These are phyloP conservation scores for Vigna nakashimae DNA, from an alignment of 306 rosid genomes.

Conservation along the genomic window DNA sequence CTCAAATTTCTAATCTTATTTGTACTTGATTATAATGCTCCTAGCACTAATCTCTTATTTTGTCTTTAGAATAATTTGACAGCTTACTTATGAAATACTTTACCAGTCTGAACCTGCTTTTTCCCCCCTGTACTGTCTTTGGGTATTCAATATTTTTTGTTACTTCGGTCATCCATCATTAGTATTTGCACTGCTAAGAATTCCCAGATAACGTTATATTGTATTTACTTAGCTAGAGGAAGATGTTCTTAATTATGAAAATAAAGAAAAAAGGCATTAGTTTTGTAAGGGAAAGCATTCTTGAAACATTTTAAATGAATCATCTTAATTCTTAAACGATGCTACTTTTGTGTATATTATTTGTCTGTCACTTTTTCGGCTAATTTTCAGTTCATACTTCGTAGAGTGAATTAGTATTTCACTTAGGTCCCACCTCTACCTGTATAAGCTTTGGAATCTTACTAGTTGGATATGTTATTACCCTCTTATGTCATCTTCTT, in stretches of 20 bases:
- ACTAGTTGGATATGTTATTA: background rate
- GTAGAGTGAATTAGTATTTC: background rate
- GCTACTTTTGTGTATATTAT: background rate
- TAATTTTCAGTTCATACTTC: background rate
- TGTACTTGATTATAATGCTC: background rate
- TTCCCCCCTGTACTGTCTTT: background rate
- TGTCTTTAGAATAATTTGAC: background rate
- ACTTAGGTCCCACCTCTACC: background rate
- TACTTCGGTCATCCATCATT: background rate
- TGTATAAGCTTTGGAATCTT: conserved; percentile 17
- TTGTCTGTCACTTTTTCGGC: background rate
- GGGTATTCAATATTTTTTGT: background rate
- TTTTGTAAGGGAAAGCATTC: background rate
- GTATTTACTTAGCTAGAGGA: background rate
- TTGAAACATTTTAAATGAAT: background rate
- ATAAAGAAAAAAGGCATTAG: background rate
- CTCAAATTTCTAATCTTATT: background rate
- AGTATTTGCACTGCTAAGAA: background rate
- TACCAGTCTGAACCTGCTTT: background rate
- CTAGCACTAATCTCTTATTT: background rate
- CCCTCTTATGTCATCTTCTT: conserved; percentile 32
- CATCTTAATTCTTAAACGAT: background rate
- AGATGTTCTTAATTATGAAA: background rate
- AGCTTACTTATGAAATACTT: background rate
- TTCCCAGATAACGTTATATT: background rate